Evolutionary conservation across 345 rosid species (phyloP).

Genomic region (Syzygium oleosum): DNA sequence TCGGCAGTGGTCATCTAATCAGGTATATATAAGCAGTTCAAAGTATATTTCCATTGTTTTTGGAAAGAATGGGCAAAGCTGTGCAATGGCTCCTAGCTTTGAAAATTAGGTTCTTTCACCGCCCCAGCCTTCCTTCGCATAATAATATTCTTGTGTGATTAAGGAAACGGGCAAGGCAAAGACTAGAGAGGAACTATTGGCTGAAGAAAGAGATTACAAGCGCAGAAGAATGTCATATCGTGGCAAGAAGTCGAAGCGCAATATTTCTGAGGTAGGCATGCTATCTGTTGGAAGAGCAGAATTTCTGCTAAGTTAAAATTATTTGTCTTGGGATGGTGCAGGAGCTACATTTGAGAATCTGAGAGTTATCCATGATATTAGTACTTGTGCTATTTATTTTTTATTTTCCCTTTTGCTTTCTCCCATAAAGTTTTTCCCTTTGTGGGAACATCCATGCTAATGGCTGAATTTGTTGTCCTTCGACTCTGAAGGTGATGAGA

Average conservation of each 20-base stretch:
- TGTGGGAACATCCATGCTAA: background rate
- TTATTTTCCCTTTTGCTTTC: background rate
- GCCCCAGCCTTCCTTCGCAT: background rate
- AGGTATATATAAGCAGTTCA: constrained; percentile 27
- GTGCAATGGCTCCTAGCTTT: background rate
- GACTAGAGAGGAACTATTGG: constrained; percentile 82
- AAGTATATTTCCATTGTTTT: background rate
- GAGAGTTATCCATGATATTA: background rate
- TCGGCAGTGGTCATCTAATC: constrained; percentile 32
- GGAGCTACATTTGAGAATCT: background rate
- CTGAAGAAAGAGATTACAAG: constrained; percentile 98
- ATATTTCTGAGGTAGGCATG: constrained; percentile 50
- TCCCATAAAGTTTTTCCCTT: background rate
- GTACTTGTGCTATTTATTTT: background rate
- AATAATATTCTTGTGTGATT: background rate
- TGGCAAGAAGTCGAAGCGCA: constrained; percentile 86
- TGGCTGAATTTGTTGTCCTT: background rate
- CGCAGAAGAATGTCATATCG: constrained; percentile 94
- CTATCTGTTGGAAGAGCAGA: background rate
- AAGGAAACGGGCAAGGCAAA: constrained; percentile 57
- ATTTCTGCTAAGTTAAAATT: background rate
- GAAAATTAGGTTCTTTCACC: background rate
- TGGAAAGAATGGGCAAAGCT: background rate
- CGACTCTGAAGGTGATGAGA: constrained; percentile 48
- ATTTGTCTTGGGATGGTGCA: background rate